Evolutionary conservation across 108 stramenopile genomes (phyloP).

Genomic region (Chaetoceros muelleri): DNA sequence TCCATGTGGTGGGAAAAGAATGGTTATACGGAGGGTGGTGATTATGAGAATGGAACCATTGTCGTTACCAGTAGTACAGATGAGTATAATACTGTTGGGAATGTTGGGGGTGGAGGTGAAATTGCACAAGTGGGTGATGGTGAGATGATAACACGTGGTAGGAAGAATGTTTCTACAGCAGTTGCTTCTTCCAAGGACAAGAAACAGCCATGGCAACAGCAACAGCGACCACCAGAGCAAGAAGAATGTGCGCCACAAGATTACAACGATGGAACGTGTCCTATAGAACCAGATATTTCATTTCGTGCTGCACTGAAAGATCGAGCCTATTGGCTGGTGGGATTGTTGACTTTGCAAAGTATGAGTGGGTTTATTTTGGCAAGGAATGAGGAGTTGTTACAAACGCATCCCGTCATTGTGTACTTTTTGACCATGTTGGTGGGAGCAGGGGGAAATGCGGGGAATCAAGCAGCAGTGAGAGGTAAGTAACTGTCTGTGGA

Average conservation of each 20-base stretch:
- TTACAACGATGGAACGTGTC: constrained; percentile 17
- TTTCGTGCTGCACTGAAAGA: constrained; percentile 59
- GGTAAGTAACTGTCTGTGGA: constrained; percentile 17
- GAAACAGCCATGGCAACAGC: background rate
- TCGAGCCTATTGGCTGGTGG: constrained; percentile 76
- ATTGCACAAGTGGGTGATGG: constrained; percentile 9
- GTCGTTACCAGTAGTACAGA: background rate
- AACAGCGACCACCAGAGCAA: background rate
- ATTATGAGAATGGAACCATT: constrained; percentile 10
- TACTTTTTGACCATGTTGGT: constrained; percentile 89
- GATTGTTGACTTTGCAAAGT: constrained; percentile 75
- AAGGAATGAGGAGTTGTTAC: constrained; percentile 66
- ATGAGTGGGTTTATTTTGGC: constrained; percentile 72
- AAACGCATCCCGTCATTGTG: constrained; percentile 74
- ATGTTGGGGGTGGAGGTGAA: constrained; percentile 9
- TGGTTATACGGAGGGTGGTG: background rate
- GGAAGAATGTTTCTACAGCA: constrained; percentile 12
- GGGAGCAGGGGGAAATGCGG: constrained; percentile 86
- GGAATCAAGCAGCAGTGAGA: constrained; percentile 84
- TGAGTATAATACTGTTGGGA: background rate
- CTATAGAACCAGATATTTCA: constrained; percentile 31
- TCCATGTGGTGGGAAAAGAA: background rate
- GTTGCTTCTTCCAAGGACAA: background rate
- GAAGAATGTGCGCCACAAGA: background rate
- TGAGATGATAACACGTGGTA: constrained; percentile 29